These are phyloP conservation scores for Amanita fuliginea DNA, from an alignment of 768 basidiomycete genomes.

Conservation along the genomic window DNA sequence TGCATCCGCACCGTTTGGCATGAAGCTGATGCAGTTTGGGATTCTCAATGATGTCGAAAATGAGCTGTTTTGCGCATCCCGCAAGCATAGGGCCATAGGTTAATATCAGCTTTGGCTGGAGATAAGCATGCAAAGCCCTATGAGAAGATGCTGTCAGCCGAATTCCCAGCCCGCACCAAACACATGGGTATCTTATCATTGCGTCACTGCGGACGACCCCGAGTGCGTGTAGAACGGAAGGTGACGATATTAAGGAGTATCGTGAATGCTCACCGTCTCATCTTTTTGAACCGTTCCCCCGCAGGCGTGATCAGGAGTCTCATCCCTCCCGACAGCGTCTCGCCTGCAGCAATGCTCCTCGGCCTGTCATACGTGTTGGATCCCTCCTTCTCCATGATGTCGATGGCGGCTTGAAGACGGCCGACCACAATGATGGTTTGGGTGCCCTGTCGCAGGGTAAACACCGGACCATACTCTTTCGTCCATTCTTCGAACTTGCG, in stretches of 20 bases:
- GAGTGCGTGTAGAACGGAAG: background rate
- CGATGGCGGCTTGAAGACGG: constrained; percentile 43
- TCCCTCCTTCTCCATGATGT: constrained; percentile 62
- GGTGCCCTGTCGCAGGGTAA: constrained; percentile 41
- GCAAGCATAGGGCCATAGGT: constrained; percentile 40
- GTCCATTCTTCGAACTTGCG: constrained; percentile 49
- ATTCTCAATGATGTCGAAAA: constrained; percentile 30
- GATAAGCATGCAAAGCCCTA: constrained; percentile 48
- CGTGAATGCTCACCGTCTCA: constrained; percentile 32
- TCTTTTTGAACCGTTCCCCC: constrained; percentile 49
- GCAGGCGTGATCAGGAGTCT: constrained; percentile 43
- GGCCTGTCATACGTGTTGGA: constrained; percentile 45
- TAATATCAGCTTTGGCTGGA: constrained; percentile 40
- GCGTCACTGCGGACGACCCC: no score
- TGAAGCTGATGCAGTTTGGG: constrained; percentile 43
- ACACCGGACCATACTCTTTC: constrained; percentile 49
- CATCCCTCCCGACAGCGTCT: constrained; percentile 49
- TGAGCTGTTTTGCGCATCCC: constrained; percentile 29
- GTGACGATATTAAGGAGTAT: no score
- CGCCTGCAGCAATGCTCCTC: constrained; percentile 43
- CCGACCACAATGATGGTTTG: constrained; percentile 35
- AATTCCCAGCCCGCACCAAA: background rate
- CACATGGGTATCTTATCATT: background rate
- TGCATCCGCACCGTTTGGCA: constrained; percentile 26
- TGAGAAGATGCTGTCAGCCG: no score